These are phyloP conservation scores for Yamadazyma akitaensis DNA, from an alignment of 805 yeast genomes.

Conservation along the genomic window DNA sequence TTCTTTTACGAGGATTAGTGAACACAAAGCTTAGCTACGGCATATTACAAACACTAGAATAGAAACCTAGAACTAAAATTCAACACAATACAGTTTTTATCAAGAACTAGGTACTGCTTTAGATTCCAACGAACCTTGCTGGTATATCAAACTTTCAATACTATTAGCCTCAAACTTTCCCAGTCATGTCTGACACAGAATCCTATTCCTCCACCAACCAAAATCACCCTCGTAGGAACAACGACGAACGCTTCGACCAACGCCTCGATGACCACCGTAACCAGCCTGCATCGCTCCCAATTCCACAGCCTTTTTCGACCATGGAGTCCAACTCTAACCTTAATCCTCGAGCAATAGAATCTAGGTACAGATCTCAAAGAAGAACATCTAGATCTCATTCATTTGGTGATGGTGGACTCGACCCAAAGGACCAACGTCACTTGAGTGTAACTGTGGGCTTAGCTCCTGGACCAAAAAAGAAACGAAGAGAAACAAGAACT, in stretches of 20 bases:
- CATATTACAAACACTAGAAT: background rate
- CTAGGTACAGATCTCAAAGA: slow-evolving; percentile 8
- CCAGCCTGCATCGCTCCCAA: slow-evolving; percentile 34
- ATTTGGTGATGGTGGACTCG: slow-evolving; percentile 13
- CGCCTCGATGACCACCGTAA: slow-evolving; percentile 40
- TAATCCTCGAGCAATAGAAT: slow-evolving; percentile 9
- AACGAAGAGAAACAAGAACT: slow-evolving; percentile 11
- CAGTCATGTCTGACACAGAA: slow-evolving; percentile 39
- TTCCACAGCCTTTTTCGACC: slow-evolving; percentile 13
- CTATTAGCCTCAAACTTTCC: background rate
- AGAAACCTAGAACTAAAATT: background rate
- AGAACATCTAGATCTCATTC: slow-evolving; percentile 12
- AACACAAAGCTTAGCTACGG: background rate
- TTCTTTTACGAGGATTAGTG: background rate
- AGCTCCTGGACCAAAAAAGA: slow-evolving; percentile 6
- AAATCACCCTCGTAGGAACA: background rate
- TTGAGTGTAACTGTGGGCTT: slow-evolving; percentile 3
- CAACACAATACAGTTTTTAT: no score
- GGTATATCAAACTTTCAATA: background rate
- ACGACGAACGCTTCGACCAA: slow-evolving; percentile 26
- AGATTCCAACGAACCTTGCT: no score
- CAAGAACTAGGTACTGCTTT: no score
- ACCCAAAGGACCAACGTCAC: slow-evolving; percentile 17
- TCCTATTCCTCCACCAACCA: slow-evolving; percentile 18
- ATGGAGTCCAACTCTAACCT: background rate